Evolutionary conservation across 345 rosid species (phyloP).

Genomic region (Euphorbia pulcherrima): DNA sequence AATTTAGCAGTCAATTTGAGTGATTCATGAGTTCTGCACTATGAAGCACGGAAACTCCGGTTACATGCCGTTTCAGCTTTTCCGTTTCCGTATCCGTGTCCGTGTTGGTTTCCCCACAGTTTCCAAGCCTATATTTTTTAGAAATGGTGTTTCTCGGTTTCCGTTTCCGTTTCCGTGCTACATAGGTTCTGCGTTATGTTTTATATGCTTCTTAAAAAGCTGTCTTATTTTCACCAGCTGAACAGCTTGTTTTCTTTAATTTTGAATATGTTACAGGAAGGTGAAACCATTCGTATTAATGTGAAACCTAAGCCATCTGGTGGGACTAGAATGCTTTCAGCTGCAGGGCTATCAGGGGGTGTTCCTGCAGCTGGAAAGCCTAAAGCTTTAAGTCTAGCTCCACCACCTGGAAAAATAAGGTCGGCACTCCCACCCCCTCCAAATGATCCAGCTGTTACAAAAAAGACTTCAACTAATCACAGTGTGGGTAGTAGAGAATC

Average conservation of each 20-base stretch:
- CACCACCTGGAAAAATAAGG: constrained; percentile 77
- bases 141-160: too few species aligned
- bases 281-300: constrained; percentile 94
- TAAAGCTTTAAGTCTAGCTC: constrained; percentile 61
- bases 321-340: constrained; percentile 97
- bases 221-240: neutral
- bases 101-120: too few species aligned
- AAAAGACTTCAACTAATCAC: constrained; percentile 37
- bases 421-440: constrained; percentile 94
- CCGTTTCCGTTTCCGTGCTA: too few species aligned
- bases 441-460: constrained; percentile 66
- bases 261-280: constrained; percentile 52
- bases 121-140: too few species aligned
- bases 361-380: constrained; percentile 54
- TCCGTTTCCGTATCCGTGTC: too few species aligned
- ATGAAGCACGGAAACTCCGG: too few species aligned
- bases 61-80: too few species aligned
- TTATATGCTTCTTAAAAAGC: neutral
- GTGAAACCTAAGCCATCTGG: constrained; percentile 77
- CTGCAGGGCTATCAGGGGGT: constrained; percentile 63
- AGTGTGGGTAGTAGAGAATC: constrained; percentile 23
- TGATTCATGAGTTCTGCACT: neutral
- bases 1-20: neutral
- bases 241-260: neutral
- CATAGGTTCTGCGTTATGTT: neutral